Base-by-base conservation (phyloP, 148 eudicot genomes). In the Nyssa sinensis region DNA sequence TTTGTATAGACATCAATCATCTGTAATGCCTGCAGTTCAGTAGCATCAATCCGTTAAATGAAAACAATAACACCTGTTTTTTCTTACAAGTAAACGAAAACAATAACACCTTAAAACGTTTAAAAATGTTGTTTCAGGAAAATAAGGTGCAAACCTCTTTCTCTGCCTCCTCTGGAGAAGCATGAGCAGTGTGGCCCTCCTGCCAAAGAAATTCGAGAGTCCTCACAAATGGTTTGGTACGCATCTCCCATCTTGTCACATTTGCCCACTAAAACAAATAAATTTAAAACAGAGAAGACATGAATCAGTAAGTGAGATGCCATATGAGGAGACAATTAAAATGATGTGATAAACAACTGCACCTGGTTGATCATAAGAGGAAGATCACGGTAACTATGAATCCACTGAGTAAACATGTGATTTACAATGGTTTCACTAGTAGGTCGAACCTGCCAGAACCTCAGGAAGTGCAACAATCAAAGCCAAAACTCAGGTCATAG, bases 371-470 rank as follows among this genome's bases (percentile, higher is more conserved):
- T 87, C 99, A 93, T 85, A 62, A 96, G 87, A 69, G 99, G 99
- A 79, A 96, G 98, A 80, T 96, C 99, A 75, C 98, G 99, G 67
- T 96, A 88, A 79, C 99, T 96, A 77, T 91, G 98, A 74, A 96
- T 91, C 99, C 99, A 96, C 80, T 96, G 98, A 69, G 99, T 96
- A 83, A 96, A 96, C 99, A 93, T 96, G 80, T 96, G 91, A 77
- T 96, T 96, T 59, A 96, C 99, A 71, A 96, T 96, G 74, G 99
- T 96, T 93, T 96, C 99, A 85, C 99, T 96, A 67, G 99, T 96
- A 65, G 99, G 99, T 80, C 99, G 85, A 74, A 96, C 99, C 99
- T 96, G 97, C 88, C 97, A 95, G 75, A 95, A 91, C 97, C 99
- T 96, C 99, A 92, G 84, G 77, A 85, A 87, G 87, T 82, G 86